These are phyloP conservation scores for Achaetomium macrosporum DNA, from an alignment of 2,329 filamentous ascomycete genomes.

Conservation along the genomic window DNA sequence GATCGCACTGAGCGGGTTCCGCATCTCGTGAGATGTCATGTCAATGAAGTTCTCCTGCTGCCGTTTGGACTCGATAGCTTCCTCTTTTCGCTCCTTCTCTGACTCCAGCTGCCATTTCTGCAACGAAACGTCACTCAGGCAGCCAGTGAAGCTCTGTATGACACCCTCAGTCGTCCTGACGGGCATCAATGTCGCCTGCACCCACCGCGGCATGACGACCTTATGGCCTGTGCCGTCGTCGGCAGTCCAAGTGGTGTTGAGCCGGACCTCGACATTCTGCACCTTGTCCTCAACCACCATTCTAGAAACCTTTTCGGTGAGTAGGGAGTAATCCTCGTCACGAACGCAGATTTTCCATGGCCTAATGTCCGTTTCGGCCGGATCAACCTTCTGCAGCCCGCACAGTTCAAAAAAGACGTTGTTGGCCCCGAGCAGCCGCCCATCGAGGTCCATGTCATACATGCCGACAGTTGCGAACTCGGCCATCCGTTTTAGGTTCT, in stretches of 20 bases:
- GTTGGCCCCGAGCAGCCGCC: conserved; percentile 45
- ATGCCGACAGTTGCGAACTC: conserved; percentile 50
- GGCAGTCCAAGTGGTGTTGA: conserved; percentile 42
- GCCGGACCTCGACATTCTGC: conserved; percentile 43
- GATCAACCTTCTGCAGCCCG: conserved; percentile 41
- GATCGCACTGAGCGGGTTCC: conserved; percentile 68
- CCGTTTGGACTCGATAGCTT: conserved; percentile 53
- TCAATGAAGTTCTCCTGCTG: conserved; percentile 81
- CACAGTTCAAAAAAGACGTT: conserved; percentile 50
- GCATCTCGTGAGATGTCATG: conserved; percentile 67
- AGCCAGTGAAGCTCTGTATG: conserved; percentile 45
- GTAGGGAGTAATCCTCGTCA: conserved; percentile 38
- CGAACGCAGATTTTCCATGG: conserved; percentile 42
- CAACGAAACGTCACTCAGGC: conserved; percentile 43
- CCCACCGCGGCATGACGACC: conserved; percentile 42
- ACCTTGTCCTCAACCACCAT: conserved; percentile 37
- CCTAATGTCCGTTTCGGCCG: conserved; percentile 32
- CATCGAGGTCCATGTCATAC: conserved; percentile 48
- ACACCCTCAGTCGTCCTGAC: conserved; percentile 41
- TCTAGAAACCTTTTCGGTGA: conserved; percentile 36
- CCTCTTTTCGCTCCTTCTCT: conserved; percentile 45
- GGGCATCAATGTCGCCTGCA: conserved; percentile 46
- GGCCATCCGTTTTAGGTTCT: conserved; percentile 49
- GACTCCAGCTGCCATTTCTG: conserved; percentile 48
- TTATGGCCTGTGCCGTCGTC: conserved; percentile 41